Evolutionary conservation across 1,284 basidiomycete genomes (phyloP).

Genomic region (Leucoagaricus sp.): DNA sequence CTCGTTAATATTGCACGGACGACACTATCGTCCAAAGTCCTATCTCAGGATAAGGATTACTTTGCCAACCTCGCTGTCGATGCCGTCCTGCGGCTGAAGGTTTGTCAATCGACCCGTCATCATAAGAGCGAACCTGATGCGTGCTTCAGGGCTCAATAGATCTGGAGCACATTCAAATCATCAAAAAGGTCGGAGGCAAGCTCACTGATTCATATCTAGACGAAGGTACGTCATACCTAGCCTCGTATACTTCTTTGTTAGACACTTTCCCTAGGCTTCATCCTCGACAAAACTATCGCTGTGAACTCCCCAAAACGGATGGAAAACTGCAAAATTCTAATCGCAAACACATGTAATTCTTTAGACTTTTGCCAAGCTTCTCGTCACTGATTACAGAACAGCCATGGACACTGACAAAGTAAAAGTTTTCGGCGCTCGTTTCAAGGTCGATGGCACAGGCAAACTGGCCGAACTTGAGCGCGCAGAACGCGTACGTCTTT

Average conservation of each 20-base stretch:
- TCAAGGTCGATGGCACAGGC: constrained; percentile 94
- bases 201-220: constrained; percentile 98
- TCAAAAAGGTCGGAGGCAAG: constrained; percentile 99
- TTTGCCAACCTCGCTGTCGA: constrained; percentile 99
- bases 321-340: constrained; percentile 95
- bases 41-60: constrained; percentile 97
- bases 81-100: constrained; percentile 93
- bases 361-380: neutral
- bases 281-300: constrained; percentile 96
- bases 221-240: constrained; percentile 62
- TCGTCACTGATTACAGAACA: constrained; percentile 29
- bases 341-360: constrained; percentile 89
- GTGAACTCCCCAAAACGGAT: constrained; percentile 94
- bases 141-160: constrained; percentile 82
- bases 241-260: neutral
- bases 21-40: constrained; percentile 95
- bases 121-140: neutral
- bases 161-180: constrained; percentile 98
- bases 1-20: constrained; percentile 97
- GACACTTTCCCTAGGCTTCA: constrained; percentile 70
- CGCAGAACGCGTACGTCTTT: constrained; percentile 89
- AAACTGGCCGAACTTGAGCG: constrained; percentile 98
- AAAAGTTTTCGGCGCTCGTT: constrained; percentile 96
- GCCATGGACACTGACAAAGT: constrained; percentile 99
- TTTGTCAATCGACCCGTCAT: constrained; percentile 24